phyloP scores from a whole-genome alignment of 805 yeast species.

The Candida maesae region DNA sequence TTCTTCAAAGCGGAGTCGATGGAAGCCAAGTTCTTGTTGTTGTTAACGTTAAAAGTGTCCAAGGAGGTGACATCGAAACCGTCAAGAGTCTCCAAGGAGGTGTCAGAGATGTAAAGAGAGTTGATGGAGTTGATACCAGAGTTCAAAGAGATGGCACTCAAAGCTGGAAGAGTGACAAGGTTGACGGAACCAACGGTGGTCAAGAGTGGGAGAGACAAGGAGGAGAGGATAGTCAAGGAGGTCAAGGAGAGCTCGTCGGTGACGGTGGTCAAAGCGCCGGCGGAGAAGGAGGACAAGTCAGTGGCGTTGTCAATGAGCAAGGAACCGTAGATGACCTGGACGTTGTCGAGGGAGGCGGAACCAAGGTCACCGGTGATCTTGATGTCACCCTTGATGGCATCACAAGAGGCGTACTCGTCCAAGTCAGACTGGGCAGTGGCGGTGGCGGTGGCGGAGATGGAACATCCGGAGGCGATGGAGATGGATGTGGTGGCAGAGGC shows the following conservation, averaged over 20 bases:
- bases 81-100: conserved; percentile 60
- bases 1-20: conserved; percentile 69
- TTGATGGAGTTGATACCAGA: conserved; percentile 71
- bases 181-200: conserved; percentile 76
- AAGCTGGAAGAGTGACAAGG: conserved; percentile 85
- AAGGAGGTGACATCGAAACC: conserved; percentile 55
- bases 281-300: conserved; percentile 58
- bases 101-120: conserved; percentile 67
- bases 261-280: conserved; percentile 74
- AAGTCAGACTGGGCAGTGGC: conserved; percentile 80
- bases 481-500: conserved; percentile 48
- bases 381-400: conserved; percentile 77
- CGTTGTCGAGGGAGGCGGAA: conserved; percentile 66
- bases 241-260: conserved; percentile 64
- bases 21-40: conserved; percentile 75
- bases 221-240: conserved; percentile 60
- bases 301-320: conserved; percentile 65
- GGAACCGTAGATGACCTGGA: conserved; percentile 75
- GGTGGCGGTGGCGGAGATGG: conserved; percentile 53
- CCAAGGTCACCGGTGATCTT: conserved; percentile 62
- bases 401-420: conserved; percentile 69
- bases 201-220: conserved; percentile 73
- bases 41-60: conserved; percentile 73
- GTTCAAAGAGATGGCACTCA: conserved; percentile 63
- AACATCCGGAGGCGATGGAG: conserved; percentile 57